Evolutionary conservation across 306 rosid species (phyloP).

Genomic region (Rosa persica): DNA sequence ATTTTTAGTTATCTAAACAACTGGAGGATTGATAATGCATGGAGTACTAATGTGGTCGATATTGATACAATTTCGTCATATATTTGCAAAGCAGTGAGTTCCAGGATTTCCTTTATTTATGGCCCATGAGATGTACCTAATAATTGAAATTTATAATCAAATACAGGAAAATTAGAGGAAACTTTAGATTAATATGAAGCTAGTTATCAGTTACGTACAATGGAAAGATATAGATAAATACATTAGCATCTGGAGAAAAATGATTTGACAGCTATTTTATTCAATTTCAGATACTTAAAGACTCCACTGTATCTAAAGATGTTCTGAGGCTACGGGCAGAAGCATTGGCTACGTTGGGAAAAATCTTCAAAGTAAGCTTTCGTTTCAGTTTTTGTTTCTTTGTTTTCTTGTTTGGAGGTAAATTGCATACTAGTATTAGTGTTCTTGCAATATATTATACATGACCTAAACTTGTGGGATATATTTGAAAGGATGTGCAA

Average conservation of each 20-base stretch:
- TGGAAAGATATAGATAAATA: neutral
- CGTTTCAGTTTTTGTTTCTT: neutral
- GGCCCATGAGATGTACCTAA: neutral
- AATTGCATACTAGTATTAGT: neutral
- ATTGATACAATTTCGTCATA: constrained; percentile 67
- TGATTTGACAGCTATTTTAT: neutral
- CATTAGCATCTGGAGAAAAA: neutral
- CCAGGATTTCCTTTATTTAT: constrained; percentile 20
- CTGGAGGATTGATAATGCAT: constrained; percentile 46
- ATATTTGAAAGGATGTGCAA: neutral
- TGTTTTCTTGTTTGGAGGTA: neutral
- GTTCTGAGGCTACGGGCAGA: constrained; percentile 58
- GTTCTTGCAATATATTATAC: neutral
- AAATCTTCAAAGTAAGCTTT: constrained; percentile 65
- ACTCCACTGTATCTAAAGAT: constrained; percentile 62
- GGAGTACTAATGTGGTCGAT: constrained; percentile 72
- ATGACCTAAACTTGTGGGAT: no score
- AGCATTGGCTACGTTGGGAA: constrained; percentile 67
- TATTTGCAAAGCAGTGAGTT: constrained; percentile 80
- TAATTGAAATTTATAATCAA: neutral
- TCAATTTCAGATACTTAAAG: constrained; percentile 61
- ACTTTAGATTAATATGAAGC: neutral
- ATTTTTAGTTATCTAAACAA: neutral
- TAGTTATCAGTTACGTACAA: neutral
- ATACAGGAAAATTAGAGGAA: neutral